These are phyloP conservation scores for Euphrasia confusa DNA, from an alignment of 257 asterid species.

Conservation along the genomic window DNA sequence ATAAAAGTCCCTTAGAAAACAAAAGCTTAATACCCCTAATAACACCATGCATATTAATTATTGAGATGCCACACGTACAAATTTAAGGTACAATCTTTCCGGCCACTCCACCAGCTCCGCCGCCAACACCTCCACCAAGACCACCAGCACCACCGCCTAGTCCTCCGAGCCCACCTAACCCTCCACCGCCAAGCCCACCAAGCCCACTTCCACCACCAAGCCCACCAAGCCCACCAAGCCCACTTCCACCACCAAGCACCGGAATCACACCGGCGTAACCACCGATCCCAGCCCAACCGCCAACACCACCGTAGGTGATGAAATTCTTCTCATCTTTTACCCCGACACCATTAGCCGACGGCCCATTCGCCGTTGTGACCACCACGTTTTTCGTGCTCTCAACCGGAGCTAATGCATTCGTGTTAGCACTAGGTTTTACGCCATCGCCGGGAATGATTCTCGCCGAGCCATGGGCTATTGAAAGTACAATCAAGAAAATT, in stretches of 20 bases:
- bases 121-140: conserved; percentile 23
- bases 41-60: background rate
- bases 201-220: conserved; percentile 24
- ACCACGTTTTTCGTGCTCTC: conserved; percentile 26
- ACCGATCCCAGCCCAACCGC: conserved; percentile 56
- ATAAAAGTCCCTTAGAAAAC: background rate
- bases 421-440: conserved; percentile 16
- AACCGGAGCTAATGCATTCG: conserved; percentile 4
- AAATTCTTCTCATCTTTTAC: conserved; percentile 57
- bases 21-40: background rate
- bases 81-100: conserved; percentile 28
- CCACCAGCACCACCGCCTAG: conserved; percentile 34
- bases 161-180: conserved; percentile 33
- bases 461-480: conserved; percentile 40
- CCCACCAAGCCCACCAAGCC: conserved; percentile 28
- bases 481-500: conserved; percentile 35
- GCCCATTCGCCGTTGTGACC: conserved; percentile 26
- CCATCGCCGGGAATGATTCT: conserved; percentile 46
- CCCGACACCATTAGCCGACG: conserved; percentile 24
- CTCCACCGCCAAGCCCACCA: conserved; percentile 24
- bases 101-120: conserved; percentile 25
- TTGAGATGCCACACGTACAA: background rate
- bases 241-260: conserved; percentile 30
- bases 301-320: conserved; percentile 55
- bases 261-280: conserved; percentile 39